Evolutionary conservation across 1,139 yeast species (phyloP).

Genomic region (Yamadazyma pseudoaaseri): DNA sequence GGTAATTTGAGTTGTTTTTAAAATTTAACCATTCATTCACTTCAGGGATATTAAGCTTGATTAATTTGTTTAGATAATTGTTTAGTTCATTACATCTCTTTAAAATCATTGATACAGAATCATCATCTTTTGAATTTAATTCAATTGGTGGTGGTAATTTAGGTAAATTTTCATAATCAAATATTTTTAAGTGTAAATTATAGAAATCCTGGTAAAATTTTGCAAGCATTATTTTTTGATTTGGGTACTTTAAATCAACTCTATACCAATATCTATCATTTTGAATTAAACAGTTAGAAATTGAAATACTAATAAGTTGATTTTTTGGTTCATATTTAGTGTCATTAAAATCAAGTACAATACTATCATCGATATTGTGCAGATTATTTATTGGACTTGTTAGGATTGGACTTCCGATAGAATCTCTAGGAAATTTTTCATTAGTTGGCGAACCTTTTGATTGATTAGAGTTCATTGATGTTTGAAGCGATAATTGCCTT

Average conservation of each 20-base stretch:
- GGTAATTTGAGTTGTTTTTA: slow-evolving; percentile 9
- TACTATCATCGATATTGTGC: background rate
- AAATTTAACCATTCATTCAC: slow-evolving; percentile 35
- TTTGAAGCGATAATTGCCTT: background rate
- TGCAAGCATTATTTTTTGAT: slow-evolving; percentile 30
- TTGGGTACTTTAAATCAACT: slow-evolving; percentile 35
- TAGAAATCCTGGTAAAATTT: slow-evolving; percentile 48
- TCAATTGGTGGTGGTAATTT: slow-evolving; percentile 47
- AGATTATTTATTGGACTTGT: slow-evolving; percentile 2
- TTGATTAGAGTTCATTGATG: background rate
- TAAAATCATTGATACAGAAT: slow-evolving; percentile 8
- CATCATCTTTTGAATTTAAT: slow-evolving; percentile 11
- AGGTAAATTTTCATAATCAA: slow-evolving; percentile 24
- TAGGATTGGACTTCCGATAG: slow-evolving; percentile 4
- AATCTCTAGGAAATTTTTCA: slow-evolving; percentile 1
- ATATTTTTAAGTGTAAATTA: slow-evolving; percentile 32
- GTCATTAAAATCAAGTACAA: slow-evolving; percentile 5
- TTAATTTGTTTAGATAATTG: slow-evolving; percentile 28
- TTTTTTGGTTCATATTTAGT: slow-evolving; percentile 6
- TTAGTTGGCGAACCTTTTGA: background rate
- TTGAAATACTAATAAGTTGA: slow-evolving; percentile 18
- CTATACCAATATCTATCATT: slow-evolving; percentile 46
- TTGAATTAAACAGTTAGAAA: slow-evolving; percentile 37
- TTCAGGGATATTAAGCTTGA: slow-evolving; percentile 16
- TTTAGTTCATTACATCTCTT: slow-evolving; percentile 35